phyloP scores from a whole-genome alignment of 1,284 basidiomycete species.

The Inonotus hispidus region DNA sequence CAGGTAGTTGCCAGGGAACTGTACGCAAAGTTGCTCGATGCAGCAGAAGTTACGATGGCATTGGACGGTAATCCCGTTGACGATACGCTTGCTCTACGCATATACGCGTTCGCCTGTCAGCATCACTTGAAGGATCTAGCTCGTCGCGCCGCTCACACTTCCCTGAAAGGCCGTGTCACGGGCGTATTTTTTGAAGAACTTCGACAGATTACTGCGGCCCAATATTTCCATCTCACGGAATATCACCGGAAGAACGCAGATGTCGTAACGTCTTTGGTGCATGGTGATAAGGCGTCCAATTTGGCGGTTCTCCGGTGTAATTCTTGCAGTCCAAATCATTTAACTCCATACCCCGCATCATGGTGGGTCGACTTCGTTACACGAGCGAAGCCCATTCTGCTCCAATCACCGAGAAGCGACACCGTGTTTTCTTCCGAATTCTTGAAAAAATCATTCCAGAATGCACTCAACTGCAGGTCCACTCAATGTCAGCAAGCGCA shows the following conservation, averaged over 20 bases:
- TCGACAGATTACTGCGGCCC: constrained; percentile 9
- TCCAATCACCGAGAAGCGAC: not conserved
- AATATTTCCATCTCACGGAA: constrained; percentile 9
- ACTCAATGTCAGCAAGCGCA: not conserved
- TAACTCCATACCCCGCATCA: not conserved
- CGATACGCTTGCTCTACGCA: constrained; percentile 9
- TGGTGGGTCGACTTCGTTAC: not conserved
- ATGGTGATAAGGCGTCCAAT: not conserved
- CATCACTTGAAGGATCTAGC: constrained; percentile 8
- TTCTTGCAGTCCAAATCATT: not conserved
- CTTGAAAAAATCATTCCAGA: not conserved
- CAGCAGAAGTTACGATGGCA: constrained; percentile 31
- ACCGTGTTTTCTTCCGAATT: not conserved
- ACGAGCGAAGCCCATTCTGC: not conserved
- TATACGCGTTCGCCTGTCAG: constrained; percentile 5
- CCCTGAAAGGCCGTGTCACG: not conserved
- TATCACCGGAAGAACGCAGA: not conserved
- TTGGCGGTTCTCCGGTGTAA: not conserved
- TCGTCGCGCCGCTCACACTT: constrained; percentile 2
- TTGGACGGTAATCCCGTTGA: not conserved
- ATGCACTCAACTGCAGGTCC: not conserved
- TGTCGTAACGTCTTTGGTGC: not conserved
- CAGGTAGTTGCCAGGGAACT: constrained; percentile 31
- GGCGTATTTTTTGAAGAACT: constrained; percentile 7
- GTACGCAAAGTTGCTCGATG: constrained; percentile 42